Base-by-base conservation (phyloP, 176 grass and related monocot species). In the Eragrostis curvula region DNA sequence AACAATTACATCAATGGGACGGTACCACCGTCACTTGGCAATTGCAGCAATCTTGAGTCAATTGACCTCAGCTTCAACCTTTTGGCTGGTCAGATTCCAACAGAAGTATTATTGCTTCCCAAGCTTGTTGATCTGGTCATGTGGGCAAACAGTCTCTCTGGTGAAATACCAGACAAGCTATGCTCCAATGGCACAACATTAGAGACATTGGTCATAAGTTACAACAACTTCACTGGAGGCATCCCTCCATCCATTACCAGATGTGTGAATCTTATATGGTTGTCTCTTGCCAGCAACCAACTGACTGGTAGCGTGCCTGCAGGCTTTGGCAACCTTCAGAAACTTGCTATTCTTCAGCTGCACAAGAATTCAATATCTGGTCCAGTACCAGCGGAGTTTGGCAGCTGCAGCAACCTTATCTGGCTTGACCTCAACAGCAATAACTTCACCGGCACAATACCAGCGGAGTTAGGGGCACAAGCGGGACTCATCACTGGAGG, bases 31-130 rank as follows among this genome's bases (percentile, higher is more conserved):
- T 88, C 84, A 42, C 56, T 90, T 9, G 77, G 80, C 44, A 77
- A 77, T 40, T 94, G 91, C 66, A 40, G 36, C 16, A 83, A 74
- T 80, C 88, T 94, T 63, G 64, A 70, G 60, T 76, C 73, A 0
- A 63, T 94, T 20, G 91, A 94, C 48, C 73, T 94, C 29, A 94
- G 91, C 79, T 94, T 94, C 85, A 94, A 94, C 52, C 71, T 76
- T 21, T 47, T 94, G 15, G 46, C 48, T 1, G 88, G 91, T 47
- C 79, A 73, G 8, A 72, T 94, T 66, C 88, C 91, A 5, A 14
- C 29, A 0, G 73, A 79, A 24, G 24, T 94, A 21, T 75, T 81
- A 65, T 73, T 76, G 9, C 79, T 94, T 39, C 91, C 85, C 9
- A 90, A 61, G 43, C 85, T 93, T 18, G 81, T 85, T 28, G 88